phyloP scores from a whole-genome alignment of 2,329 filamentous ascomycete species.

The Penicillium hesseltinei region DNA sequence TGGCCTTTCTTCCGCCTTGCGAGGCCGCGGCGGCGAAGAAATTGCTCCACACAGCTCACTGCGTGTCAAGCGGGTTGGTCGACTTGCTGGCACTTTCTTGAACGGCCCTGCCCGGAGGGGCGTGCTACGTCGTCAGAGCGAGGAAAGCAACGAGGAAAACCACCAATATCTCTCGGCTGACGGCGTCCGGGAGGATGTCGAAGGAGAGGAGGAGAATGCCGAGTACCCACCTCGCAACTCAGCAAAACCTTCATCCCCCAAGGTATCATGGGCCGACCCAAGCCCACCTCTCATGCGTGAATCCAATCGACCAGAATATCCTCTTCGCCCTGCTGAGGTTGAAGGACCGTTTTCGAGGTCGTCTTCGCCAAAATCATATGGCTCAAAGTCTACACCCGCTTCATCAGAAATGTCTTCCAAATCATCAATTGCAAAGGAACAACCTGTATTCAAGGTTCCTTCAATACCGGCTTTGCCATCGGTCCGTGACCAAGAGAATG shows the following conservation, averaged over 20 bases:
- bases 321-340: constrained; percentile 17
- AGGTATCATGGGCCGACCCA: constrained; percentile 39
- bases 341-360: constrained; percentile 36
- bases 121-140: constrained; percentile 59
- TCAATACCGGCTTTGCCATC: constrained; percentile 59
- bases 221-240: constrained; percentile 27
- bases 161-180: constrained; percentile 29
- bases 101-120: constrained; percentile 77
- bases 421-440: constrained; percentile 43
- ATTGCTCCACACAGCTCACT: constrained; percentile 68
- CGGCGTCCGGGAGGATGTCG: constrained; percentile 27
- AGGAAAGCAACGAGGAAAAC: constrained; percentile 57
- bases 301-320: constrained; percentile 24
- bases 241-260: constrained; percentile 33
- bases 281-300: constrained; percentile 27
- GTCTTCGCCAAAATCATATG: constrained; percentile 36
- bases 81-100: constrained; percentile 72
- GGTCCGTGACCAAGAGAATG: constrained; percentile 79
- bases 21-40: constrained; percentile 58
- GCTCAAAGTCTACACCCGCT: constrained; percentile 43
- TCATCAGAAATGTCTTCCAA: constrained; percentile 42
- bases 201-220: constrained; percentile 30
- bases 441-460: constrained; percentile 60
- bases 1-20: constrained; percentile 38
- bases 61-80: constrained; percentile 73